These are phyloP conservation scores for Voacanga thouarsii DNA, from an alignment of 257 asterid genomes.

Conservation along the genomic window DNA sequence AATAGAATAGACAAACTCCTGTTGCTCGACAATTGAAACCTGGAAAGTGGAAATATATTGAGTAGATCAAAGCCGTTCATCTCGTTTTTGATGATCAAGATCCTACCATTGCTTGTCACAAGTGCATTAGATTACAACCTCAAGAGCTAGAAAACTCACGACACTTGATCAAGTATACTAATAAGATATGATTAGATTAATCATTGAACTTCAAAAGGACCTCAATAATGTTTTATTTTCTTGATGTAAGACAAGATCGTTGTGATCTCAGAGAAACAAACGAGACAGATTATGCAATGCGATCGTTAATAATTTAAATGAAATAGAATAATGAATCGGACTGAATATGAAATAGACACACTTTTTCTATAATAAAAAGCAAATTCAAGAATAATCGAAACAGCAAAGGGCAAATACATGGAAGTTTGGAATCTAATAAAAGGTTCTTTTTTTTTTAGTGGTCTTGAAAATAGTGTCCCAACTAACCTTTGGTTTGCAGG, in stretches of 20 bases:
- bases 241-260: conserved; percentile 3
- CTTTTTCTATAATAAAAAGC: neutral
- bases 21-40: conserved; percentile 34
- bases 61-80: too few species aligned
- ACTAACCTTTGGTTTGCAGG: neutral
- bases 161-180: neutral
- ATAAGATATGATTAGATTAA: neutral
- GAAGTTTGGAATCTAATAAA: neutral
- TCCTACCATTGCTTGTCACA: neutral
- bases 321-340: neutral
- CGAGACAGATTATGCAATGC: conserved; percentile 2
- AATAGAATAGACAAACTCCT: conserved; percentile 16
- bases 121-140: neutral
- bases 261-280: neutral
- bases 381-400: neutral
- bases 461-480: neutral
- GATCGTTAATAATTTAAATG: conserved; percentile 8
- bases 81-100: neutral
- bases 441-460: neutral
- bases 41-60: neutral
- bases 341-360: neutral
- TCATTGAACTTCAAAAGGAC: neutral
- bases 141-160: neutral
- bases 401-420: neutral
- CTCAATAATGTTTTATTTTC: neutral